Evolutionary conservation across 768 basidiomycete species (phyloP).

Genomic region (Lactarius hatsudake): DNA sequence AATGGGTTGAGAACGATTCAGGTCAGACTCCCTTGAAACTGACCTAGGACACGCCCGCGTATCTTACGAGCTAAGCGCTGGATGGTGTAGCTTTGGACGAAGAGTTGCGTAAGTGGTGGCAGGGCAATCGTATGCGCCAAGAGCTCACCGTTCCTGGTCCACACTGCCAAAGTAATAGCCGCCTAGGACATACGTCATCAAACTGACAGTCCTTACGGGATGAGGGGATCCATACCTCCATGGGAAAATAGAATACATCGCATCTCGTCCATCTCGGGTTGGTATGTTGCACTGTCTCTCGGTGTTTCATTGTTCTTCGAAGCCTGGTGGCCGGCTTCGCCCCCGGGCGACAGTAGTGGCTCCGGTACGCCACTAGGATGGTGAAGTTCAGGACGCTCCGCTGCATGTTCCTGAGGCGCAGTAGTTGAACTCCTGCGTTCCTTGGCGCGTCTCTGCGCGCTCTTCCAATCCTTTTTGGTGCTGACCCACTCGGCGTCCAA

Average conservation of each 20-base stretch:
- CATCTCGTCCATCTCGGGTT: slow-evolving; percentile 77
- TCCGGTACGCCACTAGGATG: neutral
- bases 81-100: slow-evolving; percentile 55
- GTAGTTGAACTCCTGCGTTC: neutral
- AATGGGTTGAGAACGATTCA: slow-evolving; percentile 15
- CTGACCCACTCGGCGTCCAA: slow-evolving; percentile 88
- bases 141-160: slow-evolving; percentile 63
- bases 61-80: slow-evolving; percentile 90
- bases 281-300: slow-evolving; percentile 40
- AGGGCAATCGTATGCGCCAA: neutral
- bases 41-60: slow-evolving; percentile 83
- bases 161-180: slow-evolving; percentile 86
- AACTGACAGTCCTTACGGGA: slow-evolving; percentile 21
- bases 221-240: slow-evolving; percentile 51
- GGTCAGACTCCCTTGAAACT: slow-evolving; percentile 20
- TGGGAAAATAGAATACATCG: slow-evolving; percentile 81
- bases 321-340: slow-evolving; percentile 23
- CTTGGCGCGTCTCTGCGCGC: slow-evolving; percentile 58
- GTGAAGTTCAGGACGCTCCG: neutral
- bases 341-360: slow-evolving; percentile 14
- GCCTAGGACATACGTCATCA: slow-evolving; percentile 40
- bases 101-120: neutral
- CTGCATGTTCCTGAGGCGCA: neutral
- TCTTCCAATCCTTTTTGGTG: slow-evolving; percentile 80
- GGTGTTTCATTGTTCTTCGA: slow-evolving; percentile 30